These are phyloP conservation scores for Ormosia emarginata DNA, from an alignment of 306 rosid genomes.

Conservation along the genomic window DNA sequence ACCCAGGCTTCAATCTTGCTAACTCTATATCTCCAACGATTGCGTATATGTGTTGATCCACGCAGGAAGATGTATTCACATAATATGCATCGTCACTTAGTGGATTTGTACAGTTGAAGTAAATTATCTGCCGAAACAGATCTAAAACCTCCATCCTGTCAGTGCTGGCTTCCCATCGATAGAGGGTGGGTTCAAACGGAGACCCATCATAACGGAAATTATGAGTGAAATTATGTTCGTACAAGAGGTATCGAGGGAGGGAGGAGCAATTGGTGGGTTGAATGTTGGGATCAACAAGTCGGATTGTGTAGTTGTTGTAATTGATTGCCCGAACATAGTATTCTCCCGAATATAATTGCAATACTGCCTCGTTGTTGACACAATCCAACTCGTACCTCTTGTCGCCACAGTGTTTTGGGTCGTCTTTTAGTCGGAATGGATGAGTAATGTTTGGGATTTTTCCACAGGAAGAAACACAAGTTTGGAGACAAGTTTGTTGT, in stretches of 20 bases:
- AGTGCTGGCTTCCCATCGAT: no score
- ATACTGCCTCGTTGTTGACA: background rate
- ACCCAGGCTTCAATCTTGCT: no score
- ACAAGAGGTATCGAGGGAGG: background rate
- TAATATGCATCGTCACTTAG: background rate
- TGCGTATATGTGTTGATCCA: background rate
- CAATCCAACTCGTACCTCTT: no score
- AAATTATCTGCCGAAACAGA: no score
- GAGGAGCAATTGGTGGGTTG: background rate
- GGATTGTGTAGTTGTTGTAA: background rate
- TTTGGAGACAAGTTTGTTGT: no score
- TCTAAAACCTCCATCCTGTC: no score
- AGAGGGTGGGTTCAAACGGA: no score
- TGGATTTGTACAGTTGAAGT: background rate
- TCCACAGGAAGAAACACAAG: background rate
- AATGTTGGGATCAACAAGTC: background rate
- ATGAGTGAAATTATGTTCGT: background rate
- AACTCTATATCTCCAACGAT: background rate
- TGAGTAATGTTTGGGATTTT: background rate
- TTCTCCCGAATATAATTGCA: background rate
- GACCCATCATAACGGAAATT: no score
- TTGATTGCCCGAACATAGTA: conserved; percentile 16
- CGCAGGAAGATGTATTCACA: background rate
- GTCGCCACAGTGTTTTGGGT: no score
- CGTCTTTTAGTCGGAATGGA: no score